Evolutionary conservation across 129 eudicot genomes (phyloP), one percentile per base, ranked within the genome.

Genomic region (Pulicaria dysenterica): DNA sequence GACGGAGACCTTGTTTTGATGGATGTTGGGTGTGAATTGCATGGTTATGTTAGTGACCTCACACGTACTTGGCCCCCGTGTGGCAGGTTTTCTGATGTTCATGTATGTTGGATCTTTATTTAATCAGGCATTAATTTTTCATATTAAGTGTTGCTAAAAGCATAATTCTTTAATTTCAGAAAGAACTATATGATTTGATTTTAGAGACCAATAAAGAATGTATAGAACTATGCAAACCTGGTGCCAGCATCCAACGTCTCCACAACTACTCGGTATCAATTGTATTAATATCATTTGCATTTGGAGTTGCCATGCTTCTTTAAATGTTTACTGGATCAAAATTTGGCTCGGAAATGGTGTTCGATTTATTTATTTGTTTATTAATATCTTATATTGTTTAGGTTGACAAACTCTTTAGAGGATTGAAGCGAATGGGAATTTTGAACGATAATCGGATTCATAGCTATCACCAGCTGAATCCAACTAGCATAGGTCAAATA

Each of bases 21-120:
- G 98, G 98, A 94, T 75, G 67, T 90, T 17, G 98, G 98, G 59
- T 90, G 98, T 70, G 98, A 94, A 70, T 81, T 88, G 79, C 96
- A 90, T 83, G 98, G 98, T 58, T 94, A 94, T 59, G 97, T 86
- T 81, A 94, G 98, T 83, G 98, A 90, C 77, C 86, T 94, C 73
- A 94, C 98, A 62, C 98, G 98, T 55, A 94, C 93, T 19, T 94
- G 98, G 98, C 96, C 98, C 14, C 98, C 98, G 14, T 90, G 81
- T 16, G 95, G 98, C 74, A 88, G 67, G 51, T 94, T 88, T 79
- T 87, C 97, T 13, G 58, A 85, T 50, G 79, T 58, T 76, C 96
- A 87, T 73, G 98, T 94, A 94, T 70, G 87, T 70, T 14, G 56
- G 76, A 14, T 46, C 59, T 72, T 71, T 61, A 60, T 34, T 72